phyloP scores from a whole-genome alignment of 73 alveolate species.

The Tetrahymena malaccensis region DNA sequence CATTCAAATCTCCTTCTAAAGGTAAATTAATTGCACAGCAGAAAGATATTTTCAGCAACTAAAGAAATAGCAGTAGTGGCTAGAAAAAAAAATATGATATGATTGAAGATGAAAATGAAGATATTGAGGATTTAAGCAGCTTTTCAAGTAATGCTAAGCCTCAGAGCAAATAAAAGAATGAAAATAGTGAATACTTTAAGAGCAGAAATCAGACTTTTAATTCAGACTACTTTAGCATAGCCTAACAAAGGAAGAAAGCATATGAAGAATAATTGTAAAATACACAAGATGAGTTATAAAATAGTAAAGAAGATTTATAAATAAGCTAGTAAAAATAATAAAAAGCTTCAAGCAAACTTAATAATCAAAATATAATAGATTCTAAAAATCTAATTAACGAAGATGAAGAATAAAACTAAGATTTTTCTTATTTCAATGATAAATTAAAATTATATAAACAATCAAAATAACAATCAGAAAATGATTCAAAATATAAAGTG shows the following conservation, averaged over 20 bases:
- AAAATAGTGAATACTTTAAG: not conserved
- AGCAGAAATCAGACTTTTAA: not conserved
- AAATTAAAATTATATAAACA: constrained; percentile 1
- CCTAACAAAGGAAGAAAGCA: not conserved
- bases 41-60: not conserved
- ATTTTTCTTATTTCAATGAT: constrained; percentile 5
- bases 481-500: not conserved
- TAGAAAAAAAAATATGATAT: not conserved
- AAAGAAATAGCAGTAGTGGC: not conserved
- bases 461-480: not conserved
- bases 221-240: not conserved
- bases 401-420: not conserved
- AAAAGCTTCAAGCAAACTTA: not conserved
- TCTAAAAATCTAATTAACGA: constrained; percentile 17
- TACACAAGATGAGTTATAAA: not conserved
- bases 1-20: not conserved
- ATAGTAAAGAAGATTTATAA: constrained; percentile 15
- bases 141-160: not conserved
- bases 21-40: not conserved
- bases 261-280: not conserved
- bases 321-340: not conserved
- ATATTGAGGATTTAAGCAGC: not conserved
- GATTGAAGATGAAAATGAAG: not conserved
- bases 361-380: not conserved
- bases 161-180: not conserved